Evolutionary conservation across 176 grass and related monocot species (phyloP), one percentile per base, ranked within the genome.

Genomic region (Lolium perenne): DNA sequence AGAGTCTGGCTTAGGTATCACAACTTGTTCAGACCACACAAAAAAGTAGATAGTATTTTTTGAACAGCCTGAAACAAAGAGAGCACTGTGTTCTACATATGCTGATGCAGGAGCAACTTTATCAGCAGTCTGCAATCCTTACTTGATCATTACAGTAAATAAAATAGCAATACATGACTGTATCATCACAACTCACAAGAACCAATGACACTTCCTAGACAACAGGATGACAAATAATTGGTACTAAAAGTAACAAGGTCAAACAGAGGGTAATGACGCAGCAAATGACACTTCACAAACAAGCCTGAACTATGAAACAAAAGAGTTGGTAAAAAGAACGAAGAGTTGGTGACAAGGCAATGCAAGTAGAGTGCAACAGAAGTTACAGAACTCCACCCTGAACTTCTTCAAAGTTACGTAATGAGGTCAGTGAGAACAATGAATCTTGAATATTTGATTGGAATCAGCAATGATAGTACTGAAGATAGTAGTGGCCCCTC

Each of bases 271-370:
- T 12, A 82, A 82, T 16, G n/a, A 57, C 5, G 0, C 29, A 70
- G 15, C 57, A 35, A 73, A 55, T 3, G 80, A 6, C 22, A 56
- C 17, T 75, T 75, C 29, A 74, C 9, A 48, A 62, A 54, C 71
- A 76, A 25, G 40, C 41, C 14, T 17, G 45, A 86, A 79, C 76
- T 79, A 4, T 71, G 21, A 77, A 82, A 78, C 32, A 78, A 79
- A 78, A 56, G 35, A 73, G 84, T 79, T 87, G 74, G 55, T 65
- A 10, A 79, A 80, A 41, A n/a, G 14, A 83, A 64, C 10, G n/a
- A 8, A 22, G 45, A 82, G 65, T 83, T 38, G 63, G 63, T 66
- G 63, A 89, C 6, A 47, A 40, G 80, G 45, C 38, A 85, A 81
- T 50, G 59, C 10, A 85, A 21, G 12, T 55, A 12, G 14, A 79